Conservation (phyloP, 75 land plant species). For the Azolla pinnata region DNA sequence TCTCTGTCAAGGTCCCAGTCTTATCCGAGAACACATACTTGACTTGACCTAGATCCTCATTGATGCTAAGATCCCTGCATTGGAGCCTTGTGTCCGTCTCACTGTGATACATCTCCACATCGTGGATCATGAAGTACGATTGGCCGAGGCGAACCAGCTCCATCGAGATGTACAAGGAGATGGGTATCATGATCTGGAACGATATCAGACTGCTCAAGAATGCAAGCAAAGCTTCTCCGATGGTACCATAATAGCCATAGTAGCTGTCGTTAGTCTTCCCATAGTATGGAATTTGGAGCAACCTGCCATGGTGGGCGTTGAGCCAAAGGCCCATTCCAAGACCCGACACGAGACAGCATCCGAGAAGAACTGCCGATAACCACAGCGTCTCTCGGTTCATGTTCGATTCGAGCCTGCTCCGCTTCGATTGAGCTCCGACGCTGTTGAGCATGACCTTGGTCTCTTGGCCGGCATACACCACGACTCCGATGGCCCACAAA, state of each 20-base stretch:
- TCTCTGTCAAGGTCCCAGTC: slow-evolving; percentile 83
- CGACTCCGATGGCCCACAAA: slow-evolving; percentile 70
- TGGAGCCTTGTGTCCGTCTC: slow-evolving; percentile 56
- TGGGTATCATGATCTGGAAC: slow-evolving; percentile 89
- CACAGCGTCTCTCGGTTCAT: slow-evolving; percentile 83
- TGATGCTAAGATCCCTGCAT: slow-evolving; percentile 80
- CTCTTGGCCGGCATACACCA: slow-evolving; percentile 82
- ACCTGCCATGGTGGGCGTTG: slow-evolving; percentile 32
- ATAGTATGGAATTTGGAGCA: slow-evolving; percentile 56
- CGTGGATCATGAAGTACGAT: slow-evolving; percentile 82
- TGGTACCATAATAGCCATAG: slow-evolving; percentile 51
- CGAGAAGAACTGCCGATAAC: slow-evolving; percentile 59
- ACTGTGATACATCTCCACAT: slow-evolving; percentile 64
- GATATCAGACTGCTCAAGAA: slow-evolving; percentile 73
- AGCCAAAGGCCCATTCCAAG: slow-evolving; percentile 69
- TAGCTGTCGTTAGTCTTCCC: slow-evolving; percentile 24
- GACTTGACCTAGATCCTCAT: slow-evolving; percentile 85
- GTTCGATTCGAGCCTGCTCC: slow-evolving; percentile 61
- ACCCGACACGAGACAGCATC: slow-evolving; percentile 52
- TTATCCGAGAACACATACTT: slow-evolving; percentile 79
- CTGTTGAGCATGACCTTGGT: slow-evolving; percentile 91
- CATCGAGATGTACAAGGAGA: slow-evolving; percentile 80
- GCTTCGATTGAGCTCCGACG: slow-evolving; percentile 60
- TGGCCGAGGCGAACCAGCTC: slow-evolving; percentile 83
- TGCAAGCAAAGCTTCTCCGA: slow-evolving; percentile 60